Evolutionary conservation across 1,139 yeast species (phyloP), one percentile per base, ranked within the genome.

Genomic region (Diutina mesorugosa): DNA sequence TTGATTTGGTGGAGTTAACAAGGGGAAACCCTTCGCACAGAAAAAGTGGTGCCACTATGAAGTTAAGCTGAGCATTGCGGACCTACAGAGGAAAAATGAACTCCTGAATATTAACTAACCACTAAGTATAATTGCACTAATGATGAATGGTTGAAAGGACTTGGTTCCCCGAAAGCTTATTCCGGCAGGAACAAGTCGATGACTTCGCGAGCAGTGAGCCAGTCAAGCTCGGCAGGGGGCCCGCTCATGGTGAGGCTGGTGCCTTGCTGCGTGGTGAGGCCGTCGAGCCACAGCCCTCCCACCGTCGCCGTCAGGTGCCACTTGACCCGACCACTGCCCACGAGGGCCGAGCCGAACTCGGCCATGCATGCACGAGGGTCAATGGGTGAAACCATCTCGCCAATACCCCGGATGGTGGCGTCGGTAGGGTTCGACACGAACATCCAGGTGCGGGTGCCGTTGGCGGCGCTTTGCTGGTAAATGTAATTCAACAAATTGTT

Each of bases 261-360:
- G 47, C 26, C 47, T 18, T 45, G 47, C 18, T 45, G 21, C 10
- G 47, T 45, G 47, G 47, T 45, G 21, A 18, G 26, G 26, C 47
- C 41, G 41, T 35, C 41, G 41, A 35, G 41, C 53, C 53, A 50
- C 35, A 16, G 18, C 3, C 16, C 18, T 1, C 28, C 28, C n/a
- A 50, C 53, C 28, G 14, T 29, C 41, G 32, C 41, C 32, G 45
- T 32, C 53, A 50, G 53, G 14, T 50, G 53, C 53, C 53, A 50
- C 18, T 50, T 50, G 18, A 32, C 45, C 26, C 21, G 26, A 14
- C 28, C 41, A n/a, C 18, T 30, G 21, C 53, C 53, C 7, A 38
- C 21, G 14, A 50, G 12, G 12, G 16, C 26, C 26, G 47, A n/a
- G 21, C 41, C 28, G 16, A 50, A 50, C 28, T 30, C 53, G 12